A percentile compares a stretch with the other conserved stretches of the same genome.
These are phyloP conservation scores for Venturia nashicola DNA, from an alignment of 2,329 filamentous ascomycete genomes.

Conservation along the genomic window DNA sequence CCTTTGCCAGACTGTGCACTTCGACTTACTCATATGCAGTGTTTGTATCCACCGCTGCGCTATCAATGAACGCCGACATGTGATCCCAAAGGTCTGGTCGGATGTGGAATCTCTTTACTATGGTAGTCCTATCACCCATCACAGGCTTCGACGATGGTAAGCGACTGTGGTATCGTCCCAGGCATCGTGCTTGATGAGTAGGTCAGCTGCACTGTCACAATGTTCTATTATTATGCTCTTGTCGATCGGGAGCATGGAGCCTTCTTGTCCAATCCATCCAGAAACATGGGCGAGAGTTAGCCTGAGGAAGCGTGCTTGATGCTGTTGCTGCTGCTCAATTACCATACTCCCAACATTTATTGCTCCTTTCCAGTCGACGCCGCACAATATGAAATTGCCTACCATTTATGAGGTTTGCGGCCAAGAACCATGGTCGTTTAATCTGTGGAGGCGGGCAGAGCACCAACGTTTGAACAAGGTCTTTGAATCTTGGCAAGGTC, in stretches of 20 bases:
- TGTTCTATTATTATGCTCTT: slow-evolving; percentile 40
- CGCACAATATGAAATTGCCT: too few relatives aligned
- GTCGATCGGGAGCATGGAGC: too few relatives aligned
- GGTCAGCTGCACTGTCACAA: slow-evolving; percentile 57
- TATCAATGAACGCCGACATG: neutral
- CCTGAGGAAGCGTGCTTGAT: slow-evolving; percentile 28
- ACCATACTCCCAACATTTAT: too few relatives aligned
- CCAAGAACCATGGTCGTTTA: neutral
- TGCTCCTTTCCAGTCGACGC: too few relatives aligned
- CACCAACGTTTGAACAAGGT: neutral
- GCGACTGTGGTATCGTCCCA: slow-evolving; percentile 39
- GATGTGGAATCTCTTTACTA: slow-evolving; percentile 31
- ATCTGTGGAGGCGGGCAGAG: neutral
- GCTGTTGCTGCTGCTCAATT: slow-evolving; percentile 23
- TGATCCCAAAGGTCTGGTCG: neutral
- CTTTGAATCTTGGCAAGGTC: neutral
- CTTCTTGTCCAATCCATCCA: too few relatives aligned
- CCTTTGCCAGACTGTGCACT: neutral
- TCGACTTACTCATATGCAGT: too few relatives aligned
- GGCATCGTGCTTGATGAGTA: slow-evolving; percentile 33
- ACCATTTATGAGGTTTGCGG: neutral
- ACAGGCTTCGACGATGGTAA: slow-evolving; percentile 65
- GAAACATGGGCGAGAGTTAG: too few relatives aligned
- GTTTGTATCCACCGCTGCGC: neutral
- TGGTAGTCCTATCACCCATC: slow-evolving; percentile 58